A percentile compares a stretch with the other conserved stretches of the same genome.
These are phyloP conservation scores for Helianthus tuberosus DNA, from an alignment of 129 eudicot genomes.

Conservation along the genomic window DNA sequence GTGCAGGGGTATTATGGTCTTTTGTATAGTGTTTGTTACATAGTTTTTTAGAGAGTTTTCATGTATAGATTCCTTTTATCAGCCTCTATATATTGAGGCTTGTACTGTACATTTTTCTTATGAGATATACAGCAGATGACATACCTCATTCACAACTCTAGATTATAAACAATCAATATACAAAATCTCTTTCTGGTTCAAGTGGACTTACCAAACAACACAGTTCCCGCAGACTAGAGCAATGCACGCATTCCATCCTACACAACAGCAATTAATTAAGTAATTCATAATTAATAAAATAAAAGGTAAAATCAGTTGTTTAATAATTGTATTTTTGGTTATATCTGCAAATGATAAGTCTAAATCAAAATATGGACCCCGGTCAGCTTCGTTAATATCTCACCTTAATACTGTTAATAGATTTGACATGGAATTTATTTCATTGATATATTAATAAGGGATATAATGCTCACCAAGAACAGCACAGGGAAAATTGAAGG, in stretches of 20 bases:
- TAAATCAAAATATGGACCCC: not conserved
- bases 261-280: conserved; percentile 26
- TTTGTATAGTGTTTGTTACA: no score
- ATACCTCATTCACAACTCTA: not conserved
- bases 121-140: not conserved
- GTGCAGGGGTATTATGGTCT: no score
- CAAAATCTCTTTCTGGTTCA: no score
- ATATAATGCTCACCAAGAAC: conserved; percentile 83
- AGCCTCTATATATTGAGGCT: no score
- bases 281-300: not conserved
- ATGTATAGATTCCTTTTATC: no score
- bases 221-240: conserved; percentile 97
- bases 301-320: not conserved
- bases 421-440: not conserved
- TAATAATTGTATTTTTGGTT: conserved; percentile 6
- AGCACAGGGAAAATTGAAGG: conserved; percentile 98
- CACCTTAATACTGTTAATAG: not conserved
- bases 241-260: conserved; percentile 99
- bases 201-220: conserved; percentile 86
- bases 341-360: not conserved
- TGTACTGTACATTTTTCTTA: no score
- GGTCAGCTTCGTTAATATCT: no score
- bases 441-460: not conserved
- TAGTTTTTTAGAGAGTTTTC: no score
- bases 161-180: no score